Conservation (phyloP, 164 flowering plant genomes). For the Malania oleifera region DNA sequence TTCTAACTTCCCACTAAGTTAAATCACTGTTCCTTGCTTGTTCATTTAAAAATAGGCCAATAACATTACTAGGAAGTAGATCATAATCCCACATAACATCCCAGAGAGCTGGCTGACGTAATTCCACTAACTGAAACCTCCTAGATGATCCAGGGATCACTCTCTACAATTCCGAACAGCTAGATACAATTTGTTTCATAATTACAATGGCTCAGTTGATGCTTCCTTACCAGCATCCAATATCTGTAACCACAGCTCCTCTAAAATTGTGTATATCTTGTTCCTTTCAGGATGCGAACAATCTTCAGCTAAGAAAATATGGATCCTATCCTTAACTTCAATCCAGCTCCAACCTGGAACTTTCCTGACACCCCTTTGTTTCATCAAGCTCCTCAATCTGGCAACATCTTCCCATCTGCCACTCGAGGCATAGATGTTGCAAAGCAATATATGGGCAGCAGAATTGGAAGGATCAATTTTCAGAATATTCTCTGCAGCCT, state of each 20-base stretch:
- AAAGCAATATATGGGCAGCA: conserved; percentile 54
- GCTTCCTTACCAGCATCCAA: conserved; percentile 28
- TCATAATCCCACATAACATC: too few species aligned
- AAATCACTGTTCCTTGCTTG: too few species aligned
- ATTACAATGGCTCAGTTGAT: not conserved
- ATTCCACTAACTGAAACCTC: too few species aligned
- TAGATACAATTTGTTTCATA: too few species aligned
- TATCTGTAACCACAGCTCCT: conserved; percentile 39
- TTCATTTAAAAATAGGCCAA: too few species aligned
- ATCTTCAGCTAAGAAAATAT: conserved; percentile 56
- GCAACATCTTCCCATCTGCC: conserved; percentile 56
- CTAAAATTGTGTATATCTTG: conserved; percentile 36
- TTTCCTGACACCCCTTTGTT: conserved; percentile 42
- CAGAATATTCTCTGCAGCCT: conserved; percentile 53
- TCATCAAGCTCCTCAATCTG: conserved; percentile 48
- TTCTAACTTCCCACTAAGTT: too few species aligned
- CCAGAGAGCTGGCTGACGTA: too few species aligned
- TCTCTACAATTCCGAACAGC: too few species aligned
- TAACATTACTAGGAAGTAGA: too few species aligned
- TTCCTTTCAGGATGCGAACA: conserved; percentile 40
- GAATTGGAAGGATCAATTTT: conserved; percentile 60
- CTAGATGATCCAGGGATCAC: too few species aligned
- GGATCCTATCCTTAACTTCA: conserved; percentile 34
- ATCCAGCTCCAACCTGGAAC: conserved; percentile 70
- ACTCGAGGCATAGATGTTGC: conserved; percentile 52